phyloP scores from a whole-genome alignment of 306 rosid genomes.

The Prunus fruticosa region DNA sequence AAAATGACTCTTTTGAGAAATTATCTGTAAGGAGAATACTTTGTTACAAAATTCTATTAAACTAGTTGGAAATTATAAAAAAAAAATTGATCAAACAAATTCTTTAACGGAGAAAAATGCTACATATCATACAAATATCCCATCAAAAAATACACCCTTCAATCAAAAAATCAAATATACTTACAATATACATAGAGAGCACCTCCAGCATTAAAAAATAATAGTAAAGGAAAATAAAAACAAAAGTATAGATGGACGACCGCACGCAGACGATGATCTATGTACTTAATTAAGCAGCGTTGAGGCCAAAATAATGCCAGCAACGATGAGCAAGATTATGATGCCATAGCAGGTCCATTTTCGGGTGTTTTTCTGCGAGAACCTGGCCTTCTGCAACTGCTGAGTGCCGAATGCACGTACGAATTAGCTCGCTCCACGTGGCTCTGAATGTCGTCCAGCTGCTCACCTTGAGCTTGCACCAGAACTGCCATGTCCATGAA shows the following conservation, averaged over 20 bases:
- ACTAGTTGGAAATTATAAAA: too few species aligned
- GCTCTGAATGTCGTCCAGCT: slow-evolving; percentile 69
- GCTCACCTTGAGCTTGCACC: slow-evolving; percentile 74
- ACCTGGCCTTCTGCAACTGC: slow-evolving; percentile 51
- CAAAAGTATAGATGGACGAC: neutral
- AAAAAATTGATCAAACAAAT: too few species aligned
- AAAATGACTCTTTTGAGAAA: too few species aligned
- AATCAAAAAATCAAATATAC: neutral
- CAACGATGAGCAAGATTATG: slow-evolving; percentile 47
- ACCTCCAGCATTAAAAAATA: neutral
- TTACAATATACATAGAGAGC: neutral
- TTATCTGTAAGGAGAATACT: too few species aligned
- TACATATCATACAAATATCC: too few species aligned
- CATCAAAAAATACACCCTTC: too few species aligned
- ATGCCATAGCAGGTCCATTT: slow-evolving; percentile 58
- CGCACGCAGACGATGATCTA: neutral
- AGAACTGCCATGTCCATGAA: slow-evolving; percentile 91
- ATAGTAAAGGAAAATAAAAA: neutral
- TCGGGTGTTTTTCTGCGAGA: slow-evolving; percentile 55
- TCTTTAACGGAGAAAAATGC: too few species aligned
- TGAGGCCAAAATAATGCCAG: slow-evolving; percentile 11
- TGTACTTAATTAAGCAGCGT: neutral
- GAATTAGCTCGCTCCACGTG: slow-evolving; percentile 71
- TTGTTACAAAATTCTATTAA: too few species aligned
- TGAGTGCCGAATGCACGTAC: slow-evolving; percentile 48